Percentiles rank a stretch among this genome's conserved stretches.
Conservation (phyloP, 73 alveolate genomes). For the Effrenium voratum region DNA sequence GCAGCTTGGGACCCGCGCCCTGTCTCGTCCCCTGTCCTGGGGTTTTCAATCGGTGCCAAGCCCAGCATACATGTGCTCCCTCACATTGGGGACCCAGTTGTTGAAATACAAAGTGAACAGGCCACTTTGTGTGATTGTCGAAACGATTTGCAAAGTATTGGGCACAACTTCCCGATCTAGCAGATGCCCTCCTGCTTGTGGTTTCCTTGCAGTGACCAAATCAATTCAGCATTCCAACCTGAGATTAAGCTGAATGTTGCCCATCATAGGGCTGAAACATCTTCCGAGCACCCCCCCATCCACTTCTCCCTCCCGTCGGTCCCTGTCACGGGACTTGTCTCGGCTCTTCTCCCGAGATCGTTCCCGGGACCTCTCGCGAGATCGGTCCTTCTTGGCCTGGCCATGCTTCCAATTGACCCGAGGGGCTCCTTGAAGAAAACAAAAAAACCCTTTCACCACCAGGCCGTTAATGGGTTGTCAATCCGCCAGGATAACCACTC, state of each 20-base stretch:
- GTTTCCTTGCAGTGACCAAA: background rate
- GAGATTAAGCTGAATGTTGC: background rate
- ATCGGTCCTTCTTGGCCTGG: too few species aligned
- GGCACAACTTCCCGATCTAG: too few species aligned
- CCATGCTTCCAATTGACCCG: too few species aligned
- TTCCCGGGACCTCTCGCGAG: slow-evolving; percentile 57
- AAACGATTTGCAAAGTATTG: background rate
- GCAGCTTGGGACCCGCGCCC: background rate
- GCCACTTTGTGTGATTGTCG: background rate
- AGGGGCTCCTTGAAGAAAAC: too few species aligned
- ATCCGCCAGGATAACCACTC: too few species aligned
- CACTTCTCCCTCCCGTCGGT: background rate
- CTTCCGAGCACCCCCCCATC: background rate
- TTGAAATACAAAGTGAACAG: background rate
- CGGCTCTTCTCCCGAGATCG: slow-evolving; percentile 34
- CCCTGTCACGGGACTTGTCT: slow-evolving; percentile 75
- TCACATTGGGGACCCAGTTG: background rate
- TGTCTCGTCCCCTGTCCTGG: slow-evolving; percentile 39
- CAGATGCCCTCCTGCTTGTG: background rate
- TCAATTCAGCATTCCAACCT: background rate
- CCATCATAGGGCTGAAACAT: background rate
- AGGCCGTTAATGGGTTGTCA: too few species aligned
- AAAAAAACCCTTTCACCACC: too few species aligned
- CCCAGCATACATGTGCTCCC: background rate
- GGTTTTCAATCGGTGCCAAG: background rate